phyloP scores from a whole-genome alignment of 1,284 basidiomycete species.

The Xerocomus amazonicus region DNA sequence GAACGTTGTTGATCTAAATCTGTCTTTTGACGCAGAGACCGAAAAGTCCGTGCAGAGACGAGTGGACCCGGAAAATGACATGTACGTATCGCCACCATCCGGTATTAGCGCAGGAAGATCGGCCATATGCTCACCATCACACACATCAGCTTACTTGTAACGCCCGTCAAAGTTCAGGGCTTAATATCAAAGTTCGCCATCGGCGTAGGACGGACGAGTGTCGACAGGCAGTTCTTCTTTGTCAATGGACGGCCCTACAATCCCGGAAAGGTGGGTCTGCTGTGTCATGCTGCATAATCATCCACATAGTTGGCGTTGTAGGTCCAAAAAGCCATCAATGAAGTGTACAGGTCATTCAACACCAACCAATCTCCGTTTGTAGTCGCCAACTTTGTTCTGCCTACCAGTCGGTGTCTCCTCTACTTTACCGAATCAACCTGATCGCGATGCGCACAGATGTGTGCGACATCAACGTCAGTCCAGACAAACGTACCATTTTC shows the following conservation, averaged over 20 bases:
- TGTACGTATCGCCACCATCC: constrained; percentile 11
- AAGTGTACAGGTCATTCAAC: constrained; percentile 84
- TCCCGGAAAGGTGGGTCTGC: constrained; percentile 57
- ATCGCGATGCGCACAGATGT: constrained; percentile 48
- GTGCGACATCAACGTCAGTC: constrained; percentile 95
- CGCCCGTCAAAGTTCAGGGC: constrained; percentile 62
- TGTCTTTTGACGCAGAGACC: constrained; percentile 68
- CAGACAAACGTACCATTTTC: constrained; percentile 95
- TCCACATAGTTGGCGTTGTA: constrained; percentile 26
- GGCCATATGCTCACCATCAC: neutral
- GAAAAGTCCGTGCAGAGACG: constrained; percentile 46
- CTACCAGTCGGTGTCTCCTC: constrained; percentile 55
- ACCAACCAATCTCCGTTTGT: constrained; percentile 77
- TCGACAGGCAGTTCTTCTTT: constrained; percentile 92
- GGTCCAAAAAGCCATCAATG: constrained; percentile 85
- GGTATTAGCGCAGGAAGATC: neutral
- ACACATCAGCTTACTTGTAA: constrained; percentile 25
- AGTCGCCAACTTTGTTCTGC: constrained; percentile 79
- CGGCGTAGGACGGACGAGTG: constrained; percentile 68
- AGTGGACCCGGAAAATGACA: constrained; percentile 12
- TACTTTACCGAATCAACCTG: neutral
- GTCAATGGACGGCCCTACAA: constrained; percentile 91
- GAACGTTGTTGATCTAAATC: constrained; percentile 68
- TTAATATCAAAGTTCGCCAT: constrained; percentile 76
- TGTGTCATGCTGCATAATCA: neutral